Percentiles rank a stretch among this genome's conserved stretches.
Evolutionary conservation across 176 grass and related monocot species (phyloP).

Genomic region (Cymbopogon citratus): DNA sequence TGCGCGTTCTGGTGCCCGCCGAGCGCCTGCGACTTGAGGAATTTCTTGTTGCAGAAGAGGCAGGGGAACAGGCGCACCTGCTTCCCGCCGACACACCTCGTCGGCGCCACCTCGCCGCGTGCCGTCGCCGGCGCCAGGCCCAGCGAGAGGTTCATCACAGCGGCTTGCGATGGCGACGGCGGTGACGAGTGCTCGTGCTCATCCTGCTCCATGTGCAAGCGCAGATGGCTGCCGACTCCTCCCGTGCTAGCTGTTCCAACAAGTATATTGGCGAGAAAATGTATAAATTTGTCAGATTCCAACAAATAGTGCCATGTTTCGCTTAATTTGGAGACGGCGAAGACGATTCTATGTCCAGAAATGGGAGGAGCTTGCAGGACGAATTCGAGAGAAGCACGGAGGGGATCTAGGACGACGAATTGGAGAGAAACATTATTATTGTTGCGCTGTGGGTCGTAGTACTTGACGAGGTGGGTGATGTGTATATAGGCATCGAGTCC

Average conservation of each 20-base stretch:
- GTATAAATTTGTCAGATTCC: neutral
- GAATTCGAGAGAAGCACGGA: neutral
- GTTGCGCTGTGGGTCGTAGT: too few species aligned
- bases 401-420: too few species aligned
- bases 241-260: neutral
- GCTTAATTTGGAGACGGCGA: neutral
- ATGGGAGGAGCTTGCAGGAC: neutral
- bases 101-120: neutral
- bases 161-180: neutral
- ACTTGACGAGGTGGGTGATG: too few species aligned
- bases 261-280: neutral
- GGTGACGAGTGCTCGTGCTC: neutral
- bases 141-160: neutral
- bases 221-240: neutral
- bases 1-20: too few species aligned
- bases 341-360: neutral
- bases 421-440: too few species aligned
- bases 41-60: too few species aligned
- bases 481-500: too few species aligned
- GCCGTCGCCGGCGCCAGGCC: neutral
- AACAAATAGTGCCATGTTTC: neutral
- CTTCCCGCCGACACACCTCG: constrained; percentile 21
- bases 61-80: constrained; percentile 35
- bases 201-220: neutral
- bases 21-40: too few species aligned